phyloP scores from a whole-genome alignment of 805 yeast species.

The Suhomyces faveliae region DNA sequence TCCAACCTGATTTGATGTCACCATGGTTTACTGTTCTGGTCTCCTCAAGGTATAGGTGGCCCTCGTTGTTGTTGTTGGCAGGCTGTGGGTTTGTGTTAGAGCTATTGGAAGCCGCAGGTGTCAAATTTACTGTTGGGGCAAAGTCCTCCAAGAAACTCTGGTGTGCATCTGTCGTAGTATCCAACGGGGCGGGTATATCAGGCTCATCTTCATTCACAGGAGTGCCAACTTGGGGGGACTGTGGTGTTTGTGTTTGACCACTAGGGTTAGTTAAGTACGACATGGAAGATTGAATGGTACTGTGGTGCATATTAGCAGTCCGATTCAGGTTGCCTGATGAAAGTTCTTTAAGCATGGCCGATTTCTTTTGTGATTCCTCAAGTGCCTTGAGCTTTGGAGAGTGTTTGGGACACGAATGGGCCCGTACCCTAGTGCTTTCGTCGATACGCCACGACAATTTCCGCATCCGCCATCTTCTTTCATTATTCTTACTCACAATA shows the following conservation, averaged over 20 bases:
- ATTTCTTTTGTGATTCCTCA: slow-evolving; percentile 36
- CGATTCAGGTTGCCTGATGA: neutral
- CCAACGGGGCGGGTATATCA: neutral
- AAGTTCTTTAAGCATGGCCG: slow-evolving; percentile 11
- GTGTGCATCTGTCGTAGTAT: slow-evolving; percentile 12
- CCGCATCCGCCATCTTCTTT: slow-evolving; percentile 87
- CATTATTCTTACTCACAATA: slow-evolving; percentile 48
- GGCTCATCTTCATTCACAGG: neutral
- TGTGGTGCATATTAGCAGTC: slow-evolving; percentile 23
- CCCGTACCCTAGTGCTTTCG: slow-evolving; percentile 67
- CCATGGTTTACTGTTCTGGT: slow-evolving; percentile 72
- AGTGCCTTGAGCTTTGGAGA: slow-evolving; percentile 44
- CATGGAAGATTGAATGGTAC: slow-evolving; percentile 28
- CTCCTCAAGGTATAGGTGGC: slow-evolving; percentile 63
- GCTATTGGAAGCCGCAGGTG: neutral
- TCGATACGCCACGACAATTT: slow-evolving; percentile 87
- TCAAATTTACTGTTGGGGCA: slow-evolving; percentile 4
- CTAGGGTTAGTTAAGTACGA: slow-evolving; percentile 11
- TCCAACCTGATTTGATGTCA: slow-evolving; percentile 91
- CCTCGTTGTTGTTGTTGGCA: slow-evolving; percentile 11
- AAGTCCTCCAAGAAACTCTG: slow-evolving; percentile 30
- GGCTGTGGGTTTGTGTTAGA: neutral
- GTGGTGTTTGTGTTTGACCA: slow-evolving; percentile 4
- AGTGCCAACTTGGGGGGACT: slow-evolving; percentile 5
- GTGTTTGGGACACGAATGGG: slow-evolving; percentile 60